A percentile compares a stretch with the other conserved stretches of the same genome.
Conservation (phyloP, 2,329 filamentous ascomycete species). For the Colletotrichum brevisporum region DNA sequence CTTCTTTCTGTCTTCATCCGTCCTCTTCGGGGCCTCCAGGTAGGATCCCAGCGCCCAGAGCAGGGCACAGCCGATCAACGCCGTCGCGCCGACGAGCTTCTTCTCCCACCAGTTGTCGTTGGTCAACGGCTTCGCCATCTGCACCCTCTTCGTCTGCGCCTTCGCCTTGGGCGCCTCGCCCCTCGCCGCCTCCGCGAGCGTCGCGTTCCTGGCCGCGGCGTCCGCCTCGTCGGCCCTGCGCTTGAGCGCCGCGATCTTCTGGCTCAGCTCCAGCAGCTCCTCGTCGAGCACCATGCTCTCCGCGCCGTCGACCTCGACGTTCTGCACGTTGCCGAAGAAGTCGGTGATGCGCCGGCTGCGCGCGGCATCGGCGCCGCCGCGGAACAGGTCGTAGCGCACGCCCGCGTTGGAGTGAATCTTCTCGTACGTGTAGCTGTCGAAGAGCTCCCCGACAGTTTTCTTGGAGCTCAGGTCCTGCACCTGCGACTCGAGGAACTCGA, state of each 20-base stretch:
- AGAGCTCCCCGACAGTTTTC: conserved; percentile 91
- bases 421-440: conserved; percentile 94
- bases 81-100: conserved; percentile 73
- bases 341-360: conserved; percentile 89
- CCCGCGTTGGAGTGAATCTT: conserved; percentile 96
- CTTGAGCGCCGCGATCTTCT: conserved; percentile 71
- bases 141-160: conserved; percentile 37
- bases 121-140: conserved; percentile 69
- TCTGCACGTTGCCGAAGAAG: conserved; percentile 98
- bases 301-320: conserved; percentile 86
- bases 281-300: conserved; percentile 74
- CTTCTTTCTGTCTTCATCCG: background rate
- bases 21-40: conserved; percentile 53
- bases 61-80: conserved; percentile 72
- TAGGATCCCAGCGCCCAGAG: conserved; percentile 72
- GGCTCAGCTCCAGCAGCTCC: conserved; percentile 83
- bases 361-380: conserved; percentile 82
- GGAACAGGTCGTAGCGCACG: conserved; percentile 95
- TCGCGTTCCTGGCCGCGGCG: conserved; percentile 45
- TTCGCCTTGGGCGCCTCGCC: conserved; percentile 40
- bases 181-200: conserved; percentile 16
- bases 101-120: conserved; percentile 78
- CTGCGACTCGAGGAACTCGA: conserved; percentile 94
- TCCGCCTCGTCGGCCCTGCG: conserved; percentile 63
- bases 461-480: conserved; percentile 89